phyloP scores from a whole-genome alignment of 768 basidiomycete species.

The Galerina marginata region DNA sequence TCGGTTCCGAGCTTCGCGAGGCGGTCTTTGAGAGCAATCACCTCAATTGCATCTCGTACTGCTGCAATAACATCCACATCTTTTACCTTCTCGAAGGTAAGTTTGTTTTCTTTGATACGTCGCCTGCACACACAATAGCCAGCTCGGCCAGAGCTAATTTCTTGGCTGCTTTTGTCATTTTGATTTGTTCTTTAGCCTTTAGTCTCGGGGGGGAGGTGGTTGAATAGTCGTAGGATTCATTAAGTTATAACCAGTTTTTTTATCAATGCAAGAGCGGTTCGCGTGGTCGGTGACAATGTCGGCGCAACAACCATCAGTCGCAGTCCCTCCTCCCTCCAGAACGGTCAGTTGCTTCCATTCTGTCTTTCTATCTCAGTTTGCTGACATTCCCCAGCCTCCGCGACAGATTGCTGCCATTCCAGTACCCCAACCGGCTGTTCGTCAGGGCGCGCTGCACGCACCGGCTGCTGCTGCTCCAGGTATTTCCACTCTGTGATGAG shows the following conservation, averaged over 20 bases:
- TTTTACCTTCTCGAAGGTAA: background rate
- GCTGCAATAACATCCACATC: background rate
- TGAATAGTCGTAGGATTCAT: slow-evolving; percentile 2
- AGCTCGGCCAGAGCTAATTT: background rate
- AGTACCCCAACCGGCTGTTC: too few species aligned
- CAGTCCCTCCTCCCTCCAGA: too few species aligned
- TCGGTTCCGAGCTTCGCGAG: background rate
- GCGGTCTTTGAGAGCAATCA: background rate
- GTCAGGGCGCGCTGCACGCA: too few species aligned
- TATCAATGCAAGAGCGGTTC: slow-evolving; percentile 16
- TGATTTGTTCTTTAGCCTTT: background rate
- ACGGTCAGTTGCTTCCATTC: too few species aligned
- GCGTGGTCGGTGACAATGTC: slow-evolving; percentile 39
- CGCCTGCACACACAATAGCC: background rate
- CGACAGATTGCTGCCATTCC: too few species aligned
- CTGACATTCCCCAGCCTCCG: too few species aligned
- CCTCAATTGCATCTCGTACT: background rate
- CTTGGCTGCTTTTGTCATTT: background rate
- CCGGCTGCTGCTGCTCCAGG: too few species aligned
- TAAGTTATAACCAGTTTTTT: slow-evolving; percentile 10
- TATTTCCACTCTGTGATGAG: too few species aligned
- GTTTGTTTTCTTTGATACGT: background rate
- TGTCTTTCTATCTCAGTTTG: too few species aligned
- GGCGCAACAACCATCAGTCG: too few species aligned
- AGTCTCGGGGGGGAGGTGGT: background rate